A percentile compares a stretch with the other conserved stretches of the same genome.
Conservation (phyloP, 768 basidiomycete genomes). For the Kwoniella pini region DNA sequence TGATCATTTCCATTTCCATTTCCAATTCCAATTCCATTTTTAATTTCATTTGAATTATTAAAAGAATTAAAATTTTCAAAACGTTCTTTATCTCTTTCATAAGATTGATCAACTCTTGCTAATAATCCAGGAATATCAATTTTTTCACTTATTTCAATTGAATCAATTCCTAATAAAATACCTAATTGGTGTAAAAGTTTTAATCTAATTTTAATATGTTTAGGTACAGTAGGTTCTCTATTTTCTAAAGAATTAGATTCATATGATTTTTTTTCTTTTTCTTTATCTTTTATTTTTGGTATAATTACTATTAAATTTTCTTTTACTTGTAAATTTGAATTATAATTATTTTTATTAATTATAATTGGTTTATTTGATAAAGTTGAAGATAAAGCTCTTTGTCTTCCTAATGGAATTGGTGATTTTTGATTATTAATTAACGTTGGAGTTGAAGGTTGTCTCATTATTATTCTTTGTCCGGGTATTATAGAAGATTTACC, state of each 20-base stretch:
- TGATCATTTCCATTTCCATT: slow-evolving; percentile 7
- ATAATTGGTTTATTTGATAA: slow-evolving; percentile 2
- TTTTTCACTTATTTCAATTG: slow-evolving; percentile 24
- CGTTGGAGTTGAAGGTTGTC: slow-evolving; percentile 32
- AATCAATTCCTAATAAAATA: slow-evolving; percentile 33
- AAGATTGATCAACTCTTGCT: slow-evolving; percentile 40
- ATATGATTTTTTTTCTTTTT: slow-evolving; percentile 16
- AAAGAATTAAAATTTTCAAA: background rate
- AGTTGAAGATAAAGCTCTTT: slow-evolving; percentile 14
- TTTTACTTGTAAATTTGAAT: background rate
- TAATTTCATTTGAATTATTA: background rate
- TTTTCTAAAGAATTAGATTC: slow-evolving; percentile 21
- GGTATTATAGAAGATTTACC: background rate
- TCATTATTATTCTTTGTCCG: slow-evolving; percentile 22
- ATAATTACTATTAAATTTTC: background rate
- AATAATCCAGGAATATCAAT: slow-evolving; percentile 43
- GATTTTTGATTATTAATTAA: slow-evolving; percentile 6
- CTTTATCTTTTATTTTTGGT: too few relatives aligned
- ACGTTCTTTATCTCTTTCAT: slow-evolving; percentile 21
- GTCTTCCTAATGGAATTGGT: background rate
- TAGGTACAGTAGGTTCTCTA: slow-evolving; percentile 32
- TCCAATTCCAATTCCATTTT: background rate
- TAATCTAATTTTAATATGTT: slow-evolving; percentile 37
- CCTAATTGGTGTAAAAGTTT: slow-evolving; percentile 36
- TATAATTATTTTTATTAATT: background rate